Evolutionary conservation across 768 basidiomycete species (phyloP).

Genomic region (Trametes villosa): DNA sequence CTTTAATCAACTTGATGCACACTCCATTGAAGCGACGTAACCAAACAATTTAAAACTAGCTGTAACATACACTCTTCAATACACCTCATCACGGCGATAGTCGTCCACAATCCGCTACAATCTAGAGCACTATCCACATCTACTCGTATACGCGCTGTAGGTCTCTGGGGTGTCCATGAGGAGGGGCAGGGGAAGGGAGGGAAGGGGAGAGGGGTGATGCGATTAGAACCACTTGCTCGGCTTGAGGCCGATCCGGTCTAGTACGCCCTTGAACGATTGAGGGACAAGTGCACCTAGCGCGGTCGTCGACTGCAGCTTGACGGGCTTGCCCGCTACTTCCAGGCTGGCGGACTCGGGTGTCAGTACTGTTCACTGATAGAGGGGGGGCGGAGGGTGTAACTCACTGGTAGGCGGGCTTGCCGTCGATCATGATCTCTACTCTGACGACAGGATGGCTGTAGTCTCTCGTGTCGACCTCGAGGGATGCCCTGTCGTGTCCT

Average conservation of each 20-base stretch:
- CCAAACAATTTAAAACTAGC: background rate
- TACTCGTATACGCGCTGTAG: background rate
- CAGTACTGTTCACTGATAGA: background rate
- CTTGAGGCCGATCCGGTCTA: conserved; percentile 57
- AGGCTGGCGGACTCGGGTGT: conserved; percentile 40
- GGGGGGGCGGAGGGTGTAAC: conserved; percentile 20
- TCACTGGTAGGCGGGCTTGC: conserved; percentile 55
- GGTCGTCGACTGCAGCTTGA: conserved; percentile 45
- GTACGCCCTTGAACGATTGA: conserved; percentile 54
- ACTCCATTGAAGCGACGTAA: background rate
- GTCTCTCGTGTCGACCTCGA: conserved; percentile 72
- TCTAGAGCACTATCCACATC: background rate
- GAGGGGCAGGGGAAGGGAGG: background rate
- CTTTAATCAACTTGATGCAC: too few species aligned
- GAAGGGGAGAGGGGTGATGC: background rate
- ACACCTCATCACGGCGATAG: background rate
- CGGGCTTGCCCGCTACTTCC: conserved; percentile 52
- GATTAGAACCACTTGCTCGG: conserved; percentile 61
- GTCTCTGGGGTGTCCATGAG: background rate
- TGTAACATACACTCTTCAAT: conserved; percentile 9
- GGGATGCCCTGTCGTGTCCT: conserved; percentile 57
- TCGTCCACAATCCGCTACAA: background rate
- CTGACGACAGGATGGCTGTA: conserved; percentile 52
- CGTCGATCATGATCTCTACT: conserved; percentile 65
- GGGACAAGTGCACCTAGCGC: conserved; percentile 53